These are phyloP conservation scores for Geotrichum candidum DNA, from an alignment of 1,139 yeast genomes.

Conservation along the genomic window DNA sequence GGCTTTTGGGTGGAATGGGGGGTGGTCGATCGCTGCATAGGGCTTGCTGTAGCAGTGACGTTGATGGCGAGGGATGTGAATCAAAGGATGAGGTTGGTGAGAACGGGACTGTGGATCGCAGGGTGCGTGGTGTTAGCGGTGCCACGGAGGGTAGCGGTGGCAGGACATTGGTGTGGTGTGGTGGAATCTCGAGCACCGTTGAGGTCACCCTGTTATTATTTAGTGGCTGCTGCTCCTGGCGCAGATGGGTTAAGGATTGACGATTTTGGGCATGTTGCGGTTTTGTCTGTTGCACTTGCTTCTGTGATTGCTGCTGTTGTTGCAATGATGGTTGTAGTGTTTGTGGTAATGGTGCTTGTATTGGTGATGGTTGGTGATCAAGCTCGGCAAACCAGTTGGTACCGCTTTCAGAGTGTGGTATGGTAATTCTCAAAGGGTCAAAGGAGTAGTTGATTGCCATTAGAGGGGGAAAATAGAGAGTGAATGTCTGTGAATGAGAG, in stretches of 20 bases:
- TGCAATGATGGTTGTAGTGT: not conserved
- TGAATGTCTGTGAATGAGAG: not conserved
- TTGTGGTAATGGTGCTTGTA: not conserved
- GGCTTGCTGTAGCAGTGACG: not conserved
- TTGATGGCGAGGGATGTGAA: not conserved
- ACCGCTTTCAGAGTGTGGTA: not conserved
- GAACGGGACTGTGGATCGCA: not conserved
- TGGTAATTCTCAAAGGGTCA: not conserved
- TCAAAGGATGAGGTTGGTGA: not conserved
- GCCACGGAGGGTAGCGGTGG: not conserved
- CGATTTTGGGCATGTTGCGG: not conserved
- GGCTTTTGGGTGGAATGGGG: slow-evolving; percentile 6
- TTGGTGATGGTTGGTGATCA: not conserved
- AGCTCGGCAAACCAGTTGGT: slow-evolving; percentile 1
- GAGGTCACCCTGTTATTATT: not conserved
- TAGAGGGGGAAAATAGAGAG: not conserved
- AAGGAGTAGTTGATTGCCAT: not conserved
- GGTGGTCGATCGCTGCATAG: not conserved
- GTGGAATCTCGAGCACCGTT: not conserved
- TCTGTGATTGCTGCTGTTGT: not conserved
- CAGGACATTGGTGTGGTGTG: not conserved
- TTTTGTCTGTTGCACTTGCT: not conserved
- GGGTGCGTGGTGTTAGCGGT: not conserved
- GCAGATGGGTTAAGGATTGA: not conserved
- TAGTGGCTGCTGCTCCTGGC: not conserved